Percentiles rank a stretch among this genome's conserved stretches.
phyloP scores from a whole-genome alignment of 1,284 basidiomycete species.

The Bondarzewia mesenterica region DNA sequence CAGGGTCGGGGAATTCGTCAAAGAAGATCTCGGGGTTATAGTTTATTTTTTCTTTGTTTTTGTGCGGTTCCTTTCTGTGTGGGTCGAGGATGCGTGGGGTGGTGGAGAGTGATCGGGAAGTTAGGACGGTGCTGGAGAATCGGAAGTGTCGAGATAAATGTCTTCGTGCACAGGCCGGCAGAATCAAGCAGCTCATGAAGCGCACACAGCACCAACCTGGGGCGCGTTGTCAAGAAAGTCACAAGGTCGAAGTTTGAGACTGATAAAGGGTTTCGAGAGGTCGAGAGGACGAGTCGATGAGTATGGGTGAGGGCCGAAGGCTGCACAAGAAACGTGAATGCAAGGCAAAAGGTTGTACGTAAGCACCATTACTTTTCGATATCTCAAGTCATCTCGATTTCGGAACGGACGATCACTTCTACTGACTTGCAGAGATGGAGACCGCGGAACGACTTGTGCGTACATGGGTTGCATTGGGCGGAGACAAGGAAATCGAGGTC shows the following conservation, averaged over 20 bases:
- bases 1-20: slow-evolving; percentile 35
- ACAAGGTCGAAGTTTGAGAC: too few relatives aligned
- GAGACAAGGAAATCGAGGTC: slow-evolving; percentile 53
- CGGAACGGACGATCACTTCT: background rate
- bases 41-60: slow-evolving; percentile 50
- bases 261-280: too few relatives aligned
- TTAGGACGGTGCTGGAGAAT: background rate
- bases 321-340: too few relatives aligned
- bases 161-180: slow-evolving; percentile 8
- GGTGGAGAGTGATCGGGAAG: background rate
- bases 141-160: slow-evolving; percentile 1
- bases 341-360: too few relatives aligned
- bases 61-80: background rate
- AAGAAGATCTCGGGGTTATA: slow-evolving; percentile 53
- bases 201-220: background rate
- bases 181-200: background rate
- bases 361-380: background rate
- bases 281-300: too few relatives aligned
- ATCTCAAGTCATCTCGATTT: background rate
- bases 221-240: background rate
- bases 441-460: slow-evolving; percentile 47
- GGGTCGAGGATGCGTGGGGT: background rate
- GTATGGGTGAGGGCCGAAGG: too few relatives aligned
- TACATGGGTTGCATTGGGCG: slow-evolving; percentile 65
- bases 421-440: slow-evolving; percentile 21